These are phyloP conservation scores for Manihot esculenta DNA, from an alignment of 441 rosid species.

Conservation along the genomic window DNA sequence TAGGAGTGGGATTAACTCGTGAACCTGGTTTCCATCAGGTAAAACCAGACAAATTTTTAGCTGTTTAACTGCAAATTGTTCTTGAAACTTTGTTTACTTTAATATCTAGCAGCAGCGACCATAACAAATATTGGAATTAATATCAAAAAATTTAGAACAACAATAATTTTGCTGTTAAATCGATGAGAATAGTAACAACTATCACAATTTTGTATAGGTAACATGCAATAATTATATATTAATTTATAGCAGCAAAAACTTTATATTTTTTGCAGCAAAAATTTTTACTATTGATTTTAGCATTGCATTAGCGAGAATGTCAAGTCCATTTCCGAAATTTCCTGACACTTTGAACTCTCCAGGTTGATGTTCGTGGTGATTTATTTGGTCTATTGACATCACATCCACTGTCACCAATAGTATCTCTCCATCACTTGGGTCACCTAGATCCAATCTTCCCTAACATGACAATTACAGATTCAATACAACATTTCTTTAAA, in stretches of 20 bases:
- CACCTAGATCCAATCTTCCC: slow-evolving; percentile 72
- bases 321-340: slow-evolving; percentile 1
- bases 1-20: slow-evolving; percentile 67
- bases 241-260: too few species aligned
- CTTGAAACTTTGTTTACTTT: not conserved
- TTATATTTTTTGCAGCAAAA: too few species aligned
- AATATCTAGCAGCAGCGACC: too few species aligned
- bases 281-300: too few species aligned
- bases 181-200: too few species aligned
- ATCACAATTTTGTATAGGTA: too few species aligned
- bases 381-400: slow-evolving; percentile 69
- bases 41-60: not conserved
- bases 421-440: slow-evolving; percentile 79
- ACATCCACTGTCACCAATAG: slow-evolving; percentile 69
- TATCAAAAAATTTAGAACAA: too few species aligned
- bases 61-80: too few species aligned
- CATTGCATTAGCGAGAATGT: too few species aligned
- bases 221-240: too few species aligned
- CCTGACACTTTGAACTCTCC: not conserved
- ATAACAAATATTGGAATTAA: too few species aligned
- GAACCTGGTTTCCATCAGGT: slow-evolving; percentile 99
- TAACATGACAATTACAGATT: slow-evolving; percentile 50
- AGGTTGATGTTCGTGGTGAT: slow-evolving; percentile 80
- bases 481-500: slow-evolving; percentile 53
- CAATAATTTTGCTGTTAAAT: too few species aligned